Percentiles rank a stretch among this genome's conserved stretches.
Conservation (phyloP, 179 eudicot species). For the Kewa caespitosa region DNA sequence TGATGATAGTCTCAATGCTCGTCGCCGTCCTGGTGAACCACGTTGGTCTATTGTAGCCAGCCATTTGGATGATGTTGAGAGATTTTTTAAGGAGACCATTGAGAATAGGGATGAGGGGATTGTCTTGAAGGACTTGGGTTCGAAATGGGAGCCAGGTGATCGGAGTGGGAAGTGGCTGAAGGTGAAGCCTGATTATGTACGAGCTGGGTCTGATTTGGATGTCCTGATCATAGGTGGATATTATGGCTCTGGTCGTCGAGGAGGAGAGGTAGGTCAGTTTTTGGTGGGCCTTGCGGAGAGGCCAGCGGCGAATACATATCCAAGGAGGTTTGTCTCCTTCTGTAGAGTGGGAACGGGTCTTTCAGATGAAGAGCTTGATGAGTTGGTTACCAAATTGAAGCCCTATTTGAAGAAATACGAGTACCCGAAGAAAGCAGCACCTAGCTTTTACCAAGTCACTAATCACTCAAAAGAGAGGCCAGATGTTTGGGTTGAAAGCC, state of each 20-base stretch:
- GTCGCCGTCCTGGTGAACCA: constrained; percentile 58
- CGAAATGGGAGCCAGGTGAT: constrained; percentile 98
- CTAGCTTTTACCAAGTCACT: constrained; percentile 87
- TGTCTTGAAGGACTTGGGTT: constrained; percentile 78
- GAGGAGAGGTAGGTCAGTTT: constrained; percentile 96
- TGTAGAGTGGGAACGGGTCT: constrained; percentile 97
- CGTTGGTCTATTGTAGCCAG: constrained; percentile 76
- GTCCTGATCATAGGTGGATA: constrained; percentile 95
- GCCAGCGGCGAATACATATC: constrained; percentile 44
- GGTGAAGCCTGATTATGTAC: constrained; percentile 82
- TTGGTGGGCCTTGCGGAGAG: constrained; percentile 90
- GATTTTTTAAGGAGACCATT: constrained; percentile 72
- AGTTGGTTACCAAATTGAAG: constrained; percentile 73
- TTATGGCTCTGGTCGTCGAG: constrained; percentile 95
- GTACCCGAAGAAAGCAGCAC: constrained; percentile 80
- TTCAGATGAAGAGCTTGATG: constrained; percentile 85
- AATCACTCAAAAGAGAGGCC: constrained; percentile 93
- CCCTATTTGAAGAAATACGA: constrained; percentile 83
- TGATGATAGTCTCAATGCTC: constrained; percentile 49
- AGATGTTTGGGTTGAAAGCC: constrained; percentile 98
- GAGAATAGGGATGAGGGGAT: constrained; percentile 92
- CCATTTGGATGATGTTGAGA: constrained; percentile 66
- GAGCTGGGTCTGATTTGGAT: constrained; percentile 89
- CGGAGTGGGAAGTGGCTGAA: constrained; percentile 90
- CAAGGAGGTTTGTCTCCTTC: constrained; percentile 69